Conservation (phyloP, 2,329 filamentous ascomycete genomes). For the Rutstroemia sp. region DNA sequence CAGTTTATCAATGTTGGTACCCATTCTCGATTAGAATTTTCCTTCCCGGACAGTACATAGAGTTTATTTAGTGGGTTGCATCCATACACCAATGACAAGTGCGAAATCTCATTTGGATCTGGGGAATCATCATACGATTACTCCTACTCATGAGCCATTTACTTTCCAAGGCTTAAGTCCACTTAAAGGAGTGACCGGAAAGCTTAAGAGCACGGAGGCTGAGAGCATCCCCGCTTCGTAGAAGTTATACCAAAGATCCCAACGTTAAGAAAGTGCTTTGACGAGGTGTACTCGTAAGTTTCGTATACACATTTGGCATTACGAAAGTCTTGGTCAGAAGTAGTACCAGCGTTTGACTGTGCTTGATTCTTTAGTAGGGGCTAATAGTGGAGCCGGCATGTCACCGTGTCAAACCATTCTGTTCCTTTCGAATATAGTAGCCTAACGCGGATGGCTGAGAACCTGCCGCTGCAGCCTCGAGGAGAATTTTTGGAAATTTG, state of each 20-base stretch:
- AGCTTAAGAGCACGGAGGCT: not conserved
- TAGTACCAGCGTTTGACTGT: no score
- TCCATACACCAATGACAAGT: no score
- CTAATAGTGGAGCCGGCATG: no score
- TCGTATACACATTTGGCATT: no score
- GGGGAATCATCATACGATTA: not conserved
- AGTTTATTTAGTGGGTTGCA: no score
- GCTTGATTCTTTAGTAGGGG: no score
- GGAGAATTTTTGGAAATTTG: not conserved
- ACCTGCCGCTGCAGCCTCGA: not conserved
- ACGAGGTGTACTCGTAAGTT: not conserved
- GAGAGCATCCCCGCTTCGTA: not conserved
- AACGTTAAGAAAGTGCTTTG: no score
- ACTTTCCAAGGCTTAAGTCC: not conserved
- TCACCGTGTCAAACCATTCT: no score
- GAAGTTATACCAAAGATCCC: not conserved
- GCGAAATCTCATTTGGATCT: not conserved
- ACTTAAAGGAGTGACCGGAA: not conserved
- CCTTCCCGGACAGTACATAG: not conserved
- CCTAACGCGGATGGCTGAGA: not conserved
- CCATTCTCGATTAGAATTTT: not conserved
- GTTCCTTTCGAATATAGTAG: not conserved
- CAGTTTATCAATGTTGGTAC: not conserved
- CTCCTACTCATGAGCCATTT: not conserved
- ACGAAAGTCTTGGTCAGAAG: no score